Conservation (phyloP, 2,329 filamentous ascomycete species). For the Fusarium brachygibbosum region DNA sequence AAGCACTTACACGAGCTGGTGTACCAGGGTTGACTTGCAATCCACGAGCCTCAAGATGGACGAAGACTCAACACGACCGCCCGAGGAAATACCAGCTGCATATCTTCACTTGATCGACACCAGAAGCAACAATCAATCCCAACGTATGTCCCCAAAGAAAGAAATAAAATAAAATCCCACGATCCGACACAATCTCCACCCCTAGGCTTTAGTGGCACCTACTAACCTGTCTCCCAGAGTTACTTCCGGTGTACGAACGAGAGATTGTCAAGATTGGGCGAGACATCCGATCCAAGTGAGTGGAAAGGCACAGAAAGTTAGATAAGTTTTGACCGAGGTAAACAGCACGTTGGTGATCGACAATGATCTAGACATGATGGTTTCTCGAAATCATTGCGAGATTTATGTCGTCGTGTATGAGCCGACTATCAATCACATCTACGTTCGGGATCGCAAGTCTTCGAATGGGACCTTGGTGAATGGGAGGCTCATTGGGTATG, state of each 20-base stretch:
- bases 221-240: conserved; percentile 37
- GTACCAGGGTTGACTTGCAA: neutral
- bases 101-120: conserved; percentile 46
- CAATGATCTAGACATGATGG: conserved; percentile 52
- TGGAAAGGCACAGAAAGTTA: neutral
- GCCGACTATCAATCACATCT: conserved; percentile 59
- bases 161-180: neutral
- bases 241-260: conserved; percentile 50
- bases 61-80: conserved; percentile 7
- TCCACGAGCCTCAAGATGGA: conserved; percentile 38
- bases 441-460: conserved; percentile 69
- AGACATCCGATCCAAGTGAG: conserved; percentile 54
- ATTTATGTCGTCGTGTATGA: conserved; percentile 69
- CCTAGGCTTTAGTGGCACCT: conserved; percentile 11
- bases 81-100: conserved; percentile 44
- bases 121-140: conserved; percentile 45
- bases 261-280: conserved; percentile 56
- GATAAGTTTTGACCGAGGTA: conserved; percentile 8
- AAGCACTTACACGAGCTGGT: conserved; percentile 42
- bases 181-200: conserved; percentile 20
- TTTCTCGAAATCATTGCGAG: conserved; percentile 69
- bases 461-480: conserved; percentile 68
- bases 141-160: conserved; percentile 40
- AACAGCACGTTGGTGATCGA: conserved; percentile 57
- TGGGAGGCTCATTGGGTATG: conserved; percentile 58